phyloP scores from a whole-genome alignment of 2,329 filamentous ascomycete species.

The Aspergillus brunneoviolaceus region DNA sequence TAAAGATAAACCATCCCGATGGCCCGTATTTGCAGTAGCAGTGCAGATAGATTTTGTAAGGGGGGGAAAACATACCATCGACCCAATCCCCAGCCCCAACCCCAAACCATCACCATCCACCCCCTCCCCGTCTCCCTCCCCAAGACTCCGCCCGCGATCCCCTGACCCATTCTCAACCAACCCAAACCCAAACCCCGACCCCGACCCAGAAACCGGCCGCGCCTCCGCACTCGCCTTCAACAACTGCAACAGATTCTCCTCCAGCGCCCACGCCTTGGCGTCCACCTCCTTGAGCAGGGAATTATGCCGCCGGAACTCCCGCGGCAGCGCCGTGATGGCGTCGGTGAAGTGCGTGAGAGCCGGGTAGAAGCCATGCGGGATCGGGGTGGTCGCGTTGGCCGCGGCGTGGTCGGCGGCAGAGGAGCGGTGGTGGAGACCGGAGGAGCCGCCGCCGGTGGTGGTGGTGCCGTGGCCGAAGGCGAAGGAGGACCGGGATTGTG shows the following conservation, averaged over 20 bases:
- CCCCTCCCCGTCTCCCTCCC: no score
- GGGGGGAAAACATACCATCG: conserved; percentile 7
- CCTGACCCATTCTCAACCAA: no score
- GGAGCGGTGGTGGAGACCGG: no score
- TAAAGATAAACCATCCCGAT: no score
- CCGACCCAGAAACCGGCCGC: conserved; percentile 16
- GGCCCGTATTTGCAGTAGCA: no score
- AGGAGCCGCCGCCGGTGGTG: conserved; percentile 12
- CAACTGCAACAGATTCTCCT: conserved; percentile 76
- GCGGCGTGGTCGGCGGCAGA: conserved; percentile 8
- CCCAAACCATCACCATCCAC: neutral
- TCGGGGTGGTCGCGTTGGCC: conserved; percentile 25
- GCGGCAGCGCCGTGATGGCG: conserved; percentile 85
- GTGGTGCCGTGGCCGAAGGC: conserved; percentile 37
- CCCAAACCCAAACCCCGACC: no score
- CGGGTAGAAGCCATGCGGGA: conserved; percentile 59
- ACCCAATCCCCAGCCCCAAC: neutral
- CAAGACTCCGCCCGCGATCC: no score
- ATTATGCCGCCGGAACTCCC: conserved; percentile 93
- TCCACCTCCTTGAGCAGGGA: conserved; percentile 96
- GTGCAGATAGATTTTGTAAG: no score
- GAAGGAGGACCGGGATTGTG: conserved; percentile 41
- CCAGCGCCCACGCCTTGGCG: conserved; percentile 88
- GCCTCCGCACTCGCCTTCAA: conserved; percentile 50
- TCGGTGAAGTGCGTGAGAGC: conserved; percentile 79